Evolutionary conservation across 345 rosid species (phyloP), one percentile per base, ranked within the genome.

Genomic region (Erysimum cheiranthoides): DNA sequence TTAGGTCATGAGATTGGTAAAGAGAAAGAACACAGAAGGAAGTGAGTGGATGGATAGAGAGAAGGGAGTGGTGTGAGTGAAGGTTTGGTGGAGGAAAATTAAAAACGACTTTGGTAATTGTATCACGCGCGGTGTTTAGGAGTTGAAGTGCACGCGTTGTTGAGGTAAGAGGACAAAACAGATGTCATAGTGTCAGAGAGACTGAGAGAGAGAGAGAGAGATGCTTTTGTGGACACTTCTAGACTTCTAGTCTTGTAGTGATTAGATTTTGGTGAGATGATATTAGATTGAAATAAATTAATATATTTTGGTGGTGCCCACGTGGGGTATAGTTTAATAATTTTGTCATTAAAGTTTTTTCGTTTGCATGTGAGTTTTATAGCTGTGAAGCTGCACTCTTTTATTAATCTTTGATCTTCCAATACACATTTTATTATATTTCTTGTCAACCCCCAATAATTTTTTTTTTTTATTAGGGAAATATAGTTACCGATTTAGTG

Each of bases 231-330:
- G 45, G 70, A 52, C 54, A 21, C 25, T 21, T 21, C 25, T 21
- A 21, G n/a, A 73, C 52, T 73, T 62, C 45, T 69, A 68, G 51
- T 70, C 64, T 42, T 12, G 14, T 39, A 73, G 64, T 53, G 47
- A 65, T 73, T 73, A 73, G 78, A 73, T 65, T 73, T 73, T 56
- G 64, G 71, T 73, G 77, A 51, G 71, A 40, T 13, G 64, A 42
- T 53, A 53, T 61, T 64, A 63, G 34, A 50, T 35, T 47, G 35
- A 50, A 49, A 13, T 45, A 21, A 31, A 49, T 34, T 28, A 14
- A 47, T 52, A 40, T 73, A 62, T 62, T 35, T 51, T 31, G 35
- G 46, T 73, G 71, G 69, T 50, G 61, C 51, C 76, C 76, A 49
- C 76, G 69, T 73, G 61, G 69, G 68, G 47, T 35, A 71, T 72